Base-by-base conservation (phyloP, 2,329 filamentous ascomycete species). In the Aureobasidium lini region DNA sequence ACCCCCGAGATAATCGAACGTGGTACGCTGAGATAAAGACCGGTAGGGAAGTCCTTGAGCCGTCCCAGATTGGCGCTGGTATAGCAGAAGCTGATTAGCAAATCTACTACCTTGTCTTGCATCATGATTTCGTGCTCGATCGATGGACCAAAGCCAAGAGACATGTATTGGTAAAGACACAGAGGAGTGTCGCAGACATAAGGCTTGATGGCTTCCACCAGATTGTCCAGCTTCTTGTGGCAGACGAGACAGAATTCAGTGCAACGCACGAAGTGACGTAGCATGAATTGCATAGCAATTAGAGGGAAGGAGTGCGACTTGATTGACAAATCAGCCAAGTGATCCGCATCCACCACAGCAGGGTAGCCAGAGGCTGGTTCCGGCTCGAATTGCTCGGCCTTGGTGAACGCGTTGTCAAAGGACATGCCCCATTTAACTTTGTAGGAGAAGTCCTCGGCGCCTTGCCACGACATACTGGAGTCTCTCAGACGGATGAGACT, bases 221-320 rank as follows among this genome's bases (percentile, higher is more conserved):
- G 81, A 2, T 79, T 79, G 1, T 81, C 72, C 37, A 89, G 80
- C 64, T 81, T 86, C 64, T 82, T 81, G 71, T 95, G 89, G 67
- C 92, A 96, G 28, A 92, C 85, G 58, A 95, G 80, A 71, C 92
- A 96, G 71, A 93, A 95, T 57, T 94, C 85, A 0, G 89, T 90
- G 70, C 90, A 96, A 61, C 84, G 85, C 7, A 88, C 81, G 61
- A 96, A 84, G 66, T 91, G 88, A 1, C 86, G 84, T 29, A 95
- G 76, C 0, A 85, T 79, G 65, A 92, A 94, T 64, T 95, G 88
- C 79, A 90, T 89, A 1, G 77, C 78, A 2, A 83, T 70, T 3
- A 85, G 72, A 6, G 82, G 82, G 36, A 86, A 76, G 1, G 82
- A 85, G 47, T 71, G 66, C 1, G 66, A 47, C 2, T 57, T 52